Evolutionary conservation across 305 asterid genomes (phyloP).

Genomic region (Fraxinus floribunda): DNA sequence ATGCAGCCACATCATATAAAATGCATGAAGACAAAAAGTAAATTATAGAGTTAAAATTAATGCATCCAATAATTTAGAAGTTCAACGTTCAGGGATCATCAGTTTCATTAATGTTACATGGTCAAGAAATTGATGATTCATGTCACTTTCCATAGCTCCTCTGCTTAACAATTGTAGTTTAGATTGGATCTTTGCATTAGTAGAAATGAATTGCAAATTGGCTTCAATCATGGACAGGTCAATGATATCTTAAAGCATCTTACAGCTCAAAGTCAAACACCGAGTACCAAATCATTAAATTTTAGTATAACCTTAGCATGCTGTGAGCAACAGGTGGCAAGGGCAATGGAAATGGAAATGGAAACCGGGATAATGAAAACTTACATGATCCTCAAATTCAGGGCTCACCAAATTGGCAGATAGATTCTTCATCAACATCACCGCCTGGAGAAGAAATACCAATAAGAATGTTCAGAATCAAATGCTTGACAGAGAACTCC

Average conservation of each 20-base stretch:
- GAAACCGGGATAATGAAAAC: slow-evolving; percentile 24
- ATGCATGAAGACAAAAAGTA: not conserved
- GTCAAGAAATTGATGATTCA: not conserved
- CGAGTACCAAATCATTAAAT: not conserved
- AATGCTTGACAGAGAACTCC: not conserved
- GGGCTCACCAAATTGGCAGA: slow-evolving; percentile 69
- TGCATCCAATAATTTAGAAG: not conserved
- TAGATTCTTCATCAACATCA: slow-evolving; percentile 84
- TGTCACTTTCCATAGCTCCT: not conserved
- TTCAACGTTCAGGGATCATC: not conserved
- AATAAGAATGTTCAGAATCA: not conserved
- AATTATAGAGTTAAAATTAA: not conserved
- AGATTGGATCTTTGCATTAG: not conserved
- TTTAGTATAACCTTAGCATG: not conserved
- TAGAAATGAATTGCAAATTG: not conserved
- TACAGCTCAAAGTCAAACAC: not conserved
- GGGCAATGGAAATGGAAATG: not conserved
- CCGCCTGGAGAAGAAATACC: slow-evolving; percentile 42
- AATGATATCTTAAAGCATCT: not conserved
- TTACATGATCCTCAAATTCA: slow-evolving; percentile 80
- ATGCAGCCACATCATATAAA: not conserved
- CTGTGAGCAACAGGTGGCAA: not conserved
- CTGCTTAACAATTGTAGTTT: not conserved
- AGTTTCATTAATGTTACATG: not conserved
- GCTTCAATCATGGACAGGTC: not conserved